phyloP scores from a whole-genome alignment of 305 asterid species.

The Solanum hybrid region DNA sequence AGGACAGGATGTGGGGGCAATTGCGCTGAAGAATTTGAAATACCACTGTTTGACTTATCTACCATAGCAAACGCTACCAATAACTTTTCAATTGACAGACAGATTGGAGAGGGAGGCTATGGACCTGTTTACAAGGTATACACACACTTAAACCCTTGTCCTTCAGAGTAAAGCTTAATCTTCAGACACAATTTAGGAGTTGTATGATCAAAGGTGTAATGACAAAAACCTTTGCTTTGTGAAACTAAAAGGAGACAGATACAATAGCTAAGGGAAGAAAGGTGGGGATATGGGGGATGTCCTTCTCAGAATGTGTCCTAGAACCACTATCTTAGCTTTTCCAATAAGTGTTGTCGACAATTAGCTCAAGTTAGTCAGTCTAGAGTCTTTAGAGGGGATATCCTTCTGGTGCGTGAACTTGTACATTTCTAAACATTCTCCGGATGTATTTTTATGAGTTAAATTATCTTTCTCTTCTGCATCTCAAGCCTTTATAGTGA shows the following conservation, averaged over 20 bases:
- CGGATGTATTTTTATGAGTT: too few relatives aligned
- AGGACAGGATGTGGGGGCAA: neutral
- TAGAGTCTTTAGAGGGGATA: neutral
- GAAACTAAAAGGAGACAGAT: neutral
- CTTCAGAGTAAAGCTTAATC: neutral
- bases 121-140: constrained; percentile 19
- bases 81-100: constrained; percentile 3
- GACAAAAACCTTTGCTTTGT: neutral
- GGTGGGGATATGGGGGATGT: neutral
- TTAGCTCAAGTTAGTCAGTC: neutral
- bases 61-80: constrained; percentile 7
- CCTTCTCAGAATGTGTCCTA: neutral
- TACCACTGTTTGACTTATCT: constrained; percentile 6
- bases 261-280: neutral
- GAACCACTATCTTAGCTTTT: neutral
- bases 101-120: constrained; percentile 14
- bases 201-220: neutral
- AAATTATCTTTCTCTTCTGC: too few relatives aligned
- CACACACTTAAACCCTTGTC: neutral
- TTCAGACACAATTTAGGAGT: neutral
- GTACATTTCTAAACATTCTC: too few relatives aligned
- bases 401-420: too few relatives aligned
- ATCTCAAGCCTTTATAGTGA: too few relatives aligned
- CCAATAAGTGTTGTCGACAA: neutral
- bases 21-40: neutral